Evolutionary conservation across 2,329 filamentous ascomycete genomes (phyloP), one percentile per base, ranked within the genome.

Genomic region (Fusarium buxicola): DNA sequence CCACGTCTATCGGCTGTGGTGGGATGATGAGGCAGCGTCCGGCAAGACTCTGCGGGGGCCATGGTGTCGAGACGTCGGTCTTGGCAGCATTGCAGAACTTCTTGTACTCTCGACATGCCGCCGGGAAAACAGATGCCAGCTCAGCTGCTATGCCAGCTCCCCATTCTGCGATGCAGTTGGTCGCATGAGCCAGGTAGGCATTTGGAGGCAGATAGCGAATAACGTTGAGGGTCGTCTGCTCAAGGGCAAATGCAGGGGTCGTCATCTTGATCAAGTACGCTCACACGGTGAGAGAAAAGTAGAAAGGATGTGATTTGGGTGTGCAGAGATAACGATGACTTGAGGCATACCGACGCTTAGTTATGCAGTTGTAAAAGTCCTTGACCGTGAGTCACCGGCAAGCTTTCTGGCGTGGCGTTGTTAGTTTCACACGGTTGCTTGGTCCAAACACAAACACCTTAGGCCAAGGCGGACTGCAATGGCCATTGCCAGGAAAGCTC

Each of bases 111-210:
- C 34, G 38, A n/a, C 48, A 71, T 2, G 73, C 69, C 2, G 58
- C 56, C 0, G 72, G 72, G 9, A 74, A 75, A 6, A 71, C 56
- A 2, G 25, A n/a, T 0, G 59, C 63, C 0, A 75, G 63, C 38
- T 74, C 71, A 13, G 63, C 56, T 7, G 72, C 71, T 32, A 75
- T 65, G 13, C 74, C 72, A 2, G 66, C 58, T 27, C 70, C 73
- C 72, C 74, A 76, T 32, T 62, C 55, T 2, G 59, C 73, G 38
- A 75, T 63, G 55, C 72, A 74, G 30, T 74, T 74, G 27, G 72
- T 74, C 2, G 70, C 70, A 31, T 75, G 74, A 8, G 74, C 66
- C 44, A 75, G 63, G 40, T 72, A 69, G 38, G 45, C 44, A 9
- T 60, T 44, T 2, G 57, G 8, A 0, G 67, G 65, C 1, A 69